Conservation (phyloP, 805 yeast genomes). For the Kodamaea laetipori region DNA sequence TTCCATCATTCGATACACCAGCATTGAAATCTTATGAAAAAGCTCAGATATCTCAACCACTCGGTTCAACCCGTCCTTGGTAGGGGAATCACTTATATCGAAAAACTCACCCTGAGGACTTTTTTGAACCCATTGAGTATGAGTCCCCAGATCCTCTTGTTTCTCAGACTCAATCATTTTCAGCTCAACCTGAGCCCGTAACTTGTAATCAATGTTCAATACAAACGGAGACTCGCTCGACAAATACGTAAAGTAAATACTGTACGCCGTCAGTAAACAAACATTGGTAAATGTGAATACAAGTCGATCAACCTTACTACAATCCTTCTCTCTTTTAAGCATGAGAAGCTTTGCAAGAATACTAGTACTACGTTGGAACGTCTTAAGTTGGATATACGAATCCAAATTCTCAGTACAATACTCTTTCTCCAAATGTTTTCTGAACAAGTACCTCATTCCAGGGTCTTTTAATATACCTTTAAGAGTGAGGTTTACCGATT, state of each 20-base stretch:
- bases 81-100: neutral
- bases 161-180: neutral
- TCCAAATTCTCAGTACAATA: conserved; percentile 77
- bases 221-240: conserved; percentile 67
- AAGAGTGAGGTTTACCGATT: conserved; percentile 17
- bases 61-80: neutral
- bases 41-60: conserved; percentile 28
- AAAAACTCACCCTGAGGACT: neutral
- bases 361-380: conserved; percentile 50
- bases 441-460: conserved; percentile 68
- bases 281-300: conserved; percentile 44
- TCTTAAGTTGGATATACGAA: conserved; percentile 61
- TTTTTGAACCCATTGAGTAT: no score
- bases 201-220: conserved; percentile 62
- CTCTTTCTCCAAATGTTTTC: conserved; percentile 62
- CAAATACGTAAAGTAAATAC: conserved; percentile 65
- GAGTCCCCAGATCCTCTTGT: neutral
- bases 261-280: conserved; percentile 62
- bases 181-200: conserved; percentile 45
- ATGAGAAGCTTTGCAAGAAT: conserved; percentile 41
- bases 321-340: conserved; percentile 31
- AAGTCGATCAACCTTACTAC: neutral
- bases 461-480: conserved; percentile 65
- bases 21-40: conserved; percentile 50
- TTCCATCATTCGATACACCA: conserved; percentile 63